Evolutionary conservation across 495 filamentous ascomycete genomes (phyloP).

Genomic region (Tuber borchii): DNA sequence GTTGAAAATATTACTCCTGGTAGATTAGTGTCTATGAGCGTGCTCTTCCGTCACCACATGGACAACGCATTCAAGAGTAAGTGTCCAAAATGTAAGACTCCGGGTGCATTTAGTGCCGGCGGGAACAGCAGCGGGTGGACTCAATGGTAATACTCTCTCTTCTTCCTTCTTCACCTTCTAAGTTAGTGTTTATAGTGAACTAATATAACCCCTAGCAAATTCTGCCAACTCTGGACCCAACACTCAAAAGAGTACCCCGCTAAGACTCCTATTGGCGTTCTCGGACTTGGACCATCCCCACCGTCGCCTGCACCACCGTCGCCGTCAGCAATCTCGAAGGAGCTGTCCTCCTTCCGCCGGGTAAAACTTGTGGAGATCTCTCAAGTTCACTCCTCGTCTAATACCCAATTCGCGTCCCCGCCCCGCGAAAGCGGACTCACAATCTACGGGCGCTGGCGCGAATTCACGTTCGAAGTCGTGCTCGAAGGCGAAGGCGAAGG

Average conservation of each 20-base stretch:
- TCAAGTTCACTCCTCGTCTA: too few relatives aligned
- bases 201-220: neutral
- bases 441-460: too few relatives aligned
- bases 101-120: neutral
- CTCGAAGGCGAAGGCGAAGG: too few relatives aligned
- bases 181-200: neutral
- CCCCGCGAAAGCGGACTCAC: too few relatives aligned
- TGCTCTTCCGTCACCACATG: conserved; percentile 1
- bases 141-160: neutral
- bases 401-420: too few relatives aligned
- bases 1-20: neutral
- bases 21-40: neutral
- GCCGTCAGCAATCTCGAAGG: neutral
- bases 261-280: neutral
- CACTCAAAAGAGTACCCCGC: neutral
- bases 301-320: neutral
- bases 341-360: conserved; percentile 2
- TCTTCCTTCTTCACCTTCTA: neutral
- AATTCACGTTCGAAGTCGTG: too few relatives aligned
- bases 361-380: neutral
- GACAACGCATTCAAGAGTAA: neutral
- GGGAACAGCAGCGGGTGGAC: neutral
- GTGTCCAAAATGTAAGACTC: neutral
- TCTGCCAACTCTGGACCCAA: neutral
- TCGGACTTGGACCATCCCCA: too few relatives aligned